phyloP scores from a whole-genome alignment of 345 rosid genomes.

The Euphorbia lathyris region DNA sequence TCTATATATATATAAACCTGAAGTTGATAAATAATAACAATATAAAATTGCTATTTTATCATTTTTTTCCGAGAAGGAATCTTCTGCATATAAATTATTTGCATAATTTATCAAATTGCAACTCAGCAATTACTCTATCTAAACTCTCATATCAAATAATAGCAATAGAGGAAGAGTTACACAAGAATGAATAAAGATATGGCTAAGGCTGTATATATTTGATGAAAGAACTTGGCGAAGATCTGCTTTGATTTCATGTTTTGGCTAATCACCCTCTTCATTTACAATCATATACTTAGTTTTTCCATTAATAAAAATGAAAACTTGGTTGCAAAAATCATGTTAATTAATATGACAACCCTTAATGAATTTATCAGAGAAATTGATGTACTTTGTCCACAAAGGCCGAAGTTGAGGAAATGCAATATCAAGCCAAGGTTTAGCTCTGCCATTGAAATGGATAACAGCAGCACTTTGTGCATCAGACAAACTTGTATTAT shows the following conservation, averaged over 20 bases:
- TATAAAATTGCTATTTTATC: no score
- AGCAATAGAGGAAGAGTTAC: slow-evolving; percentile 9
- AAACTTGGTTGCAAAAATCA: slow-evolving; percentile 26
- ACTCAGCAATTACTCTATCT: no score
- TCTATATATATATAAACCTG: no score
- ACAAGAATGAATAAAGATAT: neutral
- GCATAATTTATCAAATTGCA: no score
- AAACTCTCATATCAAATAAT: neutral
- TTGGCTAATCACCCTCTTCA: slow-evolving; percentile 4
- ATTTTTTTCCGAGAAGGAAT: no score
- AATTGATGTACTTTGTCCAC: slow-evolving; percentile 79
- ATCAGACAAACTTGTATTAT: slow-evolving; percentile 56
- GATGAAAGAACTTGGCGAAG: slow-evolving; percentile 23
- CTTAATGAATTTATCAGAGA: slow-evolving; percentile 85
- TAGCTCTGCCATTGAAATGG: slow-evolving; percentile 96
- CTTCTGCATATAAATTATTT: no score
- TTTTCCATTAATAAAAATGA: no score
- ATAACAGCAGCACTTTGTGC: slow-evolving; percentile 78
- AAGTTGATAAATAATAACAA: no score
- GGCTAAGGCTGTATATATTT: slow-evolving; percentile 23
- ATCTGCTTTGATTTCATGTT: slow-evolving; percentile 24
- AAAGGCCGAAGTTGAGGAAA: slow-evolving; percentile 75
- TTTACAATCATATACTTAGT: slow-evolving; percentile 23
- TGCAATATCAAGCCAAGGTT: slow-evolving; percentile 98
- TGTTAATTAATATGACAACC: slow-evolving; percentile 70